A percentile compares a stretch with the other conserved stretches of the same genome.
Evolutionary conservation across 2,329 filamentous ascomycete genomes (phyloP).

Genomic region (Atkinsonella hypoxylon): DNA sequence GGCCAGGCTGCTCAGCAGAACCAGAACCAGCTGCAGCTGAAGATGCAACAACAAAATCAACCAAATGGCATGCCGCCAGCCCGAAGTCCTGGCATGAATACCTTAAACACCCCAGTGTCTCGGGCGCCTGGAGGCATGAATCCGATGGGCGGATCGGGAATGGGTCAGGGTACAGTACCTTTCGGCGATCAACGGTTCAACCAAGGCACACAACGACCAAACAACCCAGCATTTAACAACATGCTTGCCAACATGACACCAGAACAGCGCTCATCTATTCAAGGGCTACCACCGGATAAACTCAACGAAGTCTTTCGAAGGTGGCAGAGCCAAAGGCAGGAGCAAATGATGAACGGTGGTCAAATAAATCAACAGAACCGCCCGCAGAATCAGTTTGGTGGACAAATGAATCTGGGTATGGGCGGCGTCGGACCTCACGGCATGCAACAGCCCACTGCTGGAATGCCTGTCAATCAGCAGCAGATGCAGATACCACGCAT

Average conservation of each 20-base stretch:
- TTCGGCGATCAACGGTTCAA: constrained; percentile 44
- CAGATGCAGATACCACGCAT: constrained; percentile 18
- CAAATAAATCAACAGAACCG: constrained; percentile 20
- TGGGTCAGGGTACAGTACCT: constrained; percentile 31
- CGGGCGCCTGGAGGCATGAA: constrained; percentile 33
- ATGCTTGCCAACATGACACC: constrained; percentile 33
- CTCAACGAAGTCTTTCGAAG: constrained; percentile 38
- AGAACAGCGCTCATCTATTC: constrained; percentile 34
- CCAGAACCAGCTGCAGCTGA: constrained; percentile 26
- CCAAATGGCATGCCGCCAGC: constrained; percentile 39
- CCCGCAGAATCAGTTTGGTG: constrained; percentile 17
- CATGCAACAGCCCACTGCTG: constrained; percentile 18
- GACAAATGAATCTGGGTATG: constrained; percentile 21
- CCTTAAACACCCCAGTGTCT: constrained; percentile 39
- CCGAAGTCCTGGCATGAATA: constrained; percentile 48
- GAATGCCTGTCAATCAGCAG: constrained; percentile 15
- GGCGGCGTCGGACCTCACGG: constrained; percentile 16
- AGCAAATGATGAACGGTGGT: constrained; percentile 21
- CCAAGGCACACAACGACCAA: constrained; percentile 35
- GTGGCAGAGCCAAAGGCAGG: constrained; percentile 30
- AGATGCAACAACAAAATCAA: constrained; percentile 41
- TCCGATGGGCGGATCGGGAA: constrained; percentile 28
- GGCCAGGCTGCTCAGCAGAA: constrained; percentile 23
- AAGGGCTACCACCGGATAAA: constrained; percentile 34
- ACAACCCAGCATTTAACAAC: constrained; percentile 27